These are phyloP conservation scores for Astragalus glycyphyllos DNA, from an alignment of 306 rosid species.

Conservation along the genomic window DNA sequence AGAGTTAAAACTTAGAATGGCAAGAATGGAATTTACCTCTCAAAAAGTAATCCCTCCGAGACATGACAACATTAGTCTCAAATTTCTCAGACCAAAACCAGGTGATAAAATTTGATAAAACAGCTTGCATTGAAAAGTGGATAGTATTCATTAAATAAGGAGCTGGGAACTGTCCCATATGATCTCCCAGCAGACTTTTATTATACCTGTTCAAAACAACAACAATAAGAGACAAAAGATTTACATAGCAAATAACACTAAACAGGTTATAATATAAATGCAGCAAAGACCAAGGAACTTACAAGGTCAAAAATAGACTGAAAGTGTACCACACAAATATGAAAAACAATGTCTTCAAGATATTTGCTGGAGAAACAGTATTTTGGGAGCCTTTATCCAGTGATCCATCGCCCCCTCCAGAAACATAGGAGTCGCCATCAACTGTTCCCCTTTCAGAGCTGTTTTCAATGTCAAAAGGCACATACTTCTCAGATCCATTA, in stretches of 20 bases:
- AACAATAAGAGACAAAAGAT: conserved; percentile 26
- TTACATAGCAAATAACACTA: conserved; percentile 26
- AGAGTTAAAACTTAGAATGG: conserved; percentile 11
- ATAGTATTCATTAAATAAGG: conserved; percentile 90
- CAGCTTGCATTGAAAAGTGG: conserved; percentile 94
- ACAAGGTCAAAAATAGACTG: conserved; percentile 96
- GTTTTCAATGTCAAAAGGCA: conserved; percentile 72
- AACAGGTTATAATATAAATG: background rate
- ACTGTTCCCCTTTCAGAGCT: conserved; percentile 49
- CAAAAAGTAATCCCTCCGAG: conserved; percentile 89
- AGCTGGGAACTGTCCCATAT: conserved; percentile 95
- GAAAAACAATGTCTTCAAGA: conserved; percentile 85
- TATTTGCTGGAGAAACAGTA: conserved; percentile 56
- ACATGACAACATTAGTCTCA: conserved; percentile 70
- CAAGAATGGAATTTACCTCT: conserved; percentile 65
- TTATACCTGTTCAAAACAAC: conserved; percentile 75
- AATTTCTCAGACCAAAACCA: conserved; percentile 89
- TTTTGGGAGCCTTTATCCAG: conserved; percentile 41
- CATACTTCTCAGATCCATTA: conserved; percentile 58
- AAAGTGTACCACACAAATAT: conserved; percentile 87
- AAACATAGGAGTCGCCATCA: conserved; percentile 45
- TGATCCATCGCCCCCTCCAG: conserved; percentile 49
- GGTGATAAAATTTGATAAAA: conserved; percentile 73
- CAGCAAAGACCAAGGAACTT: conserved; percentile 53
- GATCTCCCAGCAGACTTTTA: conserved; percentile 89